Percentiles rank a stretch among this genome's conserved stretches.
Evolutionary conservation across 1,139 yeast species (phyloP).

Genomic region (Trichomonascaceae sp.): DNA sequence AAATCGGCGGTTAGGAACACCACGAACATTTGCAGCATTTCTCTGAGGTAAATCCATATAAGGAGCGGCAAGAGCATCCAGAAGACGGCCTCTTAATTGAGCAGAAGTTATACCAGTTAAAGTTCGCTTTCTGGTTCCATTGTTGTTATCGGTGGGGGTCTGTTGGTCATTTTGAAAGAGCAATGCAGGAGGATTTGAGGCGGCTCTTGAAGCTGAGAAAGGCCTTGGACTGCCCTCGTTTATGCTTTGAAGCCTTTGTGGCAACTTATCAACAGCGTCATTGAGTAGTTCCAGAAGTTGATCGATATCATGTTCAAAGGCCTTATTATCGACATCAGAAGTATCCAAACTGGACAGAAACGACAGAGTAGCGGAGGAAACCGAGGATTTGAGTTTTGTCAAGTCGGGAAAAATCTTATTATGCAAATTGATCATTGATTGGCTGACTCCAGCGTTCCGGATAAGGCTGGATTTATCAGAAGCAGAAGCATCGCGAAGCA

Average conservation of each 20-base stretch:
- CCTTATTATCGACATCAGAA: not conserved
- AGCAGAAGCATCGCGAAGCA: constrained; percentile 43
- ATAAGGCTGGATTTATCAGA: constrained; percentile 1
- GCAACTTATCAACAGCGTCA: constrained; percentile 4
- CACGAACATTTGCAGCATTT: not conserved
- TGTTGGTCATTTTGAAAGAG: constrained; percentile 9
- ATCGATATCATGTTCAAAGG: constrained; percentile 1
- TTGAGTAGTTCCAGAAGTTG: constrained; percentile 8
- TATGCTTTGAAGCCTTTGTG: not conserved
- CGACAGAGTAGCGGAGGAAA: constrained; percentile 27
- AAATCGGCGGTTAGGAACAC: not conserved
- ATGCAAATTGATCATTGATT: constrained; percentile 2
- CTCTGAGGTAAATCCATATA: constrained; percentile 21
- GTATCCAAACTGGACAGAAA: constrained; percentile 22
- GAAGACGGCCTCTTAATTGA: constrained; percentile 30
- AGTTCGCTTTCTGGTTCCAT: constrained; percentile 15
- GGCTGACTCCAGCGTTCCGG: constrained; percentile 1
- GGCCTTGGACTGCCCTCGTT: not conserved
- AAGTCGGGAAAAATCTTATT: constrained; percentile 4
- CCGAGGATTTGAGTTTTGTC: constrained; percentile 18
- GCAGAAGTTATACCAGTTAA: constrained; percentile 21
- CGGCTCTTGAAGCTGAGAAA: constrained; percentile 32
- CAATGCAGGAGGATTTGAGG: constrained; percentile 30
- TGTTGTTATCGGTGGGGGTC: not conserved
- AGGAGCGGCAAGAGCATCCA: constrained; percentile 30